A percentile compares a stretch with the other conserved stretches of the same genome.
Conservation (phyloP, 495 filamentous ascomycete species). For the Cercophora newfieldiana region DNA sequence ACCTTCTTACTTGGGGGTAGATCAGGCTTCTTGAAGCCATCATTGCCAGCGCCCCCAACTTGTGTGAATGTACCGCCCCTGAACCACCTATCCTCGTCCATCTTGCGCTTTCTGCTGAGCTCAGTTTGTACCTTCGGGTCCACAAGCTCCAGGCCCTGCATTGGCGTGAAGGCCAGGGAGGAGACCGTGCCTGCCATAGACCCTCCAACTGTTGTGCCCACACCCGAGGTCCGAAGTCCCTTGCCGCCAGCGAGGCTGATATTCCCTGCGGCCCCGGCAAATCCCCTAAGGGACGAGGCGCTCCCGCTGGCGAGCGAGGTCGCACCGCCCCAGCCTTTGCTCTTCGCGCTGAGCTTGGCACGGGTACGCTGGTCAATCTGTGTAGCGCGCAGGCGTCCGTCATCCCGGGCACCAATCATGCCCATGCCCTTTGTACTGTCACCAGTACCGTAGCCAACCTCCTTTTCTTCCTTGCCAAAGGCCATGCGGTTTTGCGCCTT, state of each 20-base stretch:
- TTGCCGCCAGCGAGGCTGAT: conserved; percentile 66
- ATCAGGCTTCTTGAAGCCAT: conserved; percentile 58
- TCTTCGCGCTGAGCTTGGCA: conserved; percentile 90
- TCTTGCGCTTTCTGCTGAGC: conserved; percentile 81
- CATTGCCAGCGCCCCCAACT: conserved; percentile 56
- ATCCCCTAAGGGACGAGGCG: conserved; percentile 75
- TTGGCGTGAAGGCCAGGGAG: conserved; percentile 88
- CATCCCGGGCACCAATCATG: conserved; percentile 89
- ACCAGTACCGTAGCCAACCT: conserved; percentile 87
- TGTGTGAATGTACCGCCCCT: conserved; percentile 95
- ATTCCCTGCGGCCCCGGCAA: conserved; percentile 60
- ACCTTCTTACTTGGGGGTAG: conserved; percentile 63
- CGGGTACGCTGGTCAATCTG: conserved; percentile 93
- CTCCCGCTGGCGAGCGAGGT: conserved; percentile 65
- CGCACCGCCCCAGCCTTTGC: conserved; percentile 88
- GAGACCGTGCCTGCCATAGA: conserved; percentile 71
- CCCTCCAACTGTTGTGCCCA: conserved; percentile 61
- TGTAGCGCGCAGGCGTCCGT: conserved; percentile 78
- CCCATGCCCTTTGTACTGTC: conserved; percentile 86
- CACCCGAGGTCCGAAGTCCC: conserved; percentile 74
- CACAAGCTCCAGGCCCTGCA: conserved; percentile 92
- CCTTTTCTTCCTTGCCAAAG: conserved; percentile 93
- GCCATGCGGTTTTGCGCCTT: conserved; percentile 96
- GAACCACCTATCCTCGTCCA: conserved; percentile 94
- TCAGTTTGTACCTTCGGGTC: conserved; percentile 89